Evolutionary conservation across 768 basidiomycete species (phyloP), one percentile per base, ranked within the genome.

Genomic region (Guyanaporus albipodus): DNA sequence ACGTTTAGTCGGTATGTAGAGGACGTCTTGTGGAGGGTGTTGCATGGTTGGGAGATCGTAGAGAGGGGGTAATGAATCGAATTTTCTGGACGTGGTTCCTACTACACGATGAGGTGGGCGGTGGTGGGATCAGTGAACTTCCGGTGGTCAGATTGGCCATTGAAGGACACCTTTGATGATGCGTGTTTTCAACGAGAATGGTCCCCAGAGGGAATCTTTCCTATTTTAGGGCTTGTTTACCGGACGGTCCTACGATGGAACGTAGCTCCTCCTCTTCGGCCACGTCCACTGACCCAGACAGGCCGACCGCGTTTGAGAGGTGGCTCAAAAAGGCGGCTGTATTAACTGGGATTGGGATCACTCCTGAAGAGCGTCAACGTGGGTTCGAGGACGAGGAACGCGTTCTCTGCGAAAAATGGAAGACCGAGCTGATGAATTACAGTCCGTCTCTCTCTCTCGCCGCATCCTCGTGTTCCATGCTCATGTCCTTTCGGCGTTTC

Each of bases 1-100:
- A 90, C 89, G 24, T 91, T 88, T 54, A 85, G 84, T 61, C 66
- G 71, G 43, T 91, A 82, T 52, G 75, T 86, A 17, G 67, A 71
- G 46, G 82, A 87, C 48, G 77, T 87, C 21, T 58, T 90, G 51
- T 86, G 85, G 83, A 70, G 75, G 57, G 71, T 61, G 41, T 75
- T 77, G 61, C 82, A 82, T 55, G 73, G 73, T 0, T 67, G 69
- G 56, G 66, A 69, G 27, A 78, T 84, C 24, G 67, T 74, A 9
- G 67, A 77, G 48, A 67, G 78, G 48, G 78, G 79, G 11, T 76
- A 39, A 54, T n/a, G n/a, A n/a, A n/a, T n/a, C n/a, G n/a, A n/a
- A n/a, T n/a, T n/a, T n/a, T n/a, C n/a, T n/a, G n/a, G n/a, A n/a
- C n/a, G n/a, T n/a, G n/a, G n/a, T n/a, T n/a, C n/a, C n/a, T n/a